Conservation (phyloP, 2,329 filamentous ascomycete species). For the Blastomyces emzantsi region DNA sequence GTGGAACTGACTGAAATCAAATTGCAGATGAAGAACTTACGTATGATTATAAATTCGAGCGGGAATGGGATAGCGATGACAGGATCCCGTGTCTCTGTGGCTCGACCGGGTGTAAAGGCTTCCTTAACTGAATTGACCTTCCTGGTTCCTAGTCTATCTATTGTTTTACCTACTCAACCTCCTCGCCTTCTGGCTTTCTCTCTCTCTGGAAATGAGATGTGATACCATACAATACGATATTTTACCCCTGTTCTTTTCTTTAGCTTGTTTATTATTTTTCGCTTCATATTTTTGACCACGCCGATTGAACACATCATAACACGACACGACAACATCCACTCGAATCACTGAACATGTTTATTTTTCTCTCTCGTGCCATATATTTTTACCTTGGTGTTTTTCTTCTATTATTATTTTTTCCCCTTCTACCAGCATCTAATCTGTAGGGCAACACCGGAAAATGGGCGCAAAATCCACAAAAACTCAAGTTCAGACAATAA, state of each 20-base stretch:
- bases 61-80: conserved; percentile 88
- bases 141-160: not conserved
- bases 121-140: conserved; percentile 66
- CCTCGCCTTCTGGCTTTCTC: not conserved
- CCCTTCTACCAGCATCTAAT: not conserved
- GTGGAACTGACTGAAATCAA: not conserved
- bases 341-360: not conserved
- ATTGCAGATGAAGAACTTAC: conserved; percentile 88
- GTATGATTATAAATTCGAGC: conserved; percentile 99
- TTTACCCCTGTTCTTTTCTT: conserved; percentile 1
- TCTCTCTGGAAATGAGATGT: not conserved
- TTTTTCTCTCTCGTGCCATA: not conserved
- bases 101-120: conserved; percentile 93
- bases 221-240: not conserved
- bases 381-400: not conserved
- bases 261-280: not conserved
- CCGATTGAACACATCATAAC: not conserved
- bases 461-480: not conserved
- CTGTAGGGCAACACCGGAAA: not conserved
- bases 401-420: not conserved
- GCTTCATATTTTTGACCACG: too few species aligned
- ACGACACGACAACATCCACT: not conserved
- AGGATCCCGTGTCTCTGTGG: conserved; percentile 96
- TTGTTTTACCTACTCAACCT: conserved; percentile 1
- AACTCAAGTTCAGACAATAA: conserved; percentile 1